Evolutionary conservation across 805 yeast species (phyloP).

Genomic region (Tetrapisispora namnaoensis): DNA sequence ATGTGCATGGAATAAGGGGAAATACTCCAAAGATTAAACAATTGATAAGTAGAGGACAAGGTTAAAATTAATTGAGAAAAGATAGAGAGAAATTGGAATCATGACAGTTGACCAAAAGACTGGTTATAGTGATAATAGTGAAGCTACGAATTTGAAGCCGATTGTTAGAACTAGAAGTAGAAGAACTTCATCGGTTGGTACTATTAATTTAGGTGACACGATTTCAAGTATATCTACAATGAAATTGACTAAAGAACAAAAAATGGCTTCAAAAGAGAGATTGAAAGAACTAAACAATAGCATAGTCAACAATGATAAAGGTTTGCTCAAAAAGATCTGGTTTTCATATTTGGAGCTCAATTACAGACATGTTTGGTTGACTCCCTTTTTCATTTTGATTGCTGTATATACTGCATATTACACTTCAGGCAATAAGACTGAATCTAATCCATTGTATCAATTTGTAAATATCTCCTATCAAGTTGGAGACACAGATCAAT

Average conservation of each 20-base stretch:
- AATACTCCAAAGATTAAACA: no score
- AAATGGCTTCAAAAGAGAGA: conserved; percentile 28
- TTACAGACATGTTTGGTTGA: conserved; percentile 51
- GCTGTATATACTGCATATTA: conserved; percentile 34
- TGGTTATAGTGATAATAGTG: neutral
- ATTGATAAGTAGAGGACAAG: no score
- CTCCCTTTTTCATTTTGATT: conserved; percentile 41
- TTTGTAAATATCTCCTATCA: conserved; percentile 53
- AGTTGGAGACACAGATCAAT: conserved; percentile 45
- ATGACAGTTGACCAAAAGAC: neutral
- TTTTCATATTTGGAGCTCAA: conserved; percentile 44
- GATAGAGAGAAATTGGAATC: no score
- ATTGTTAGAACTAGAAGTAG: conserved; percentile 15
- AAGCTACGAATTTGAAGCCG: neutral
- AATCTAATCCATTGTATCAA: conserved; percentile 44
- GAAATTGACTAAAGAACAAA: conserved; percentile 37
- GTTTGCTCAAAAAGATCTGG: conserved; percentile 41
- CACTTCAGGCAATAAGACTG: conserved; percentile 41
- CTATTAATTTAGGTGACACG: conserved; percentile 60
- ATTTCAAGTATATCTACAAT: conserved; percentile 58
- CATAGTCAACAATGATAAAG: conserved; percentile 33
- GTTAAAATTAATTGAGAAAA: no score
- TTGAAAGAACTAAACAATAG: conserved; percentile 10
- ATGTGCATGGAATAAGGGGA: no score
- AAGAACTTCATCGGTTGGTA: conserved; percentile 61